Percentiles rank a stretch among this genome's conserved stretches.
phyloP scores from a whole-genome alignment of 768 basidiomycete genomes.

The Lenzites betulinus region DNA sequence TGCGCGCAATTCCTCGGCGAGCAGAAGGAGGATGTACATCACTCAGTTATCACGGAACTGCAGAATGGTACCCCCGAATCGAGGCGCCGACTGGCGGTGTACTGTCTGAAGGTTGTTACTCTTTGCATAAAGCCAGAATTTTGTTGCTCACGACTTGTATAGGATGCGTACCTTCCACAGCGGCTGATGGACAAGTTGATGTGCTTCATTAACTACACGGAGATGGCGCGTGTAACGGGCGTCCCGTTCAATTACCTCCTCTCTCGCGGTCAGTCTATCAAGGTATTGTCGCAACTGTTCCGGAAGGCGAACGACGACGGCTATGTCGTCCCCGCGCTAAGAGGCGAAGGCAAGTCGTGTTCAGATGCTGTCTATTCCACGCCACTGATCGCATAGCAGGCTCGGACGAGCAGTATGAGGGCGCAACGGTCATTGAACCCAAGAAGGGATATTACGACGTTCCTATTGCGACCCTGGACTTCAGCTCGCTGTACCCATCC shows the following conservation, averaged over 20 bases:
- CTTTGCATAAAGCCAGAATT: not conserved
- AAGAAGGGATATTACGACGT: conserved; percentile 94
- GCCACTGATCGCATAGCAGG: conserved; percentile 43
- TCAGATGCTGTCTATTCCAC: not conserved
- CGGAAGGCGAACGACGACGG: conserved; percentile 90
- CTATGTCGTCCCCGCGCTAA: conserved; percentile 85
- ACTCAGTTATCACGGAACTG: conserved; percentile 96
- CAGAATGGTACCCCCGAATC: conserved; percentile 97
- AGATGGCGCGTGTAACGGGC: conserved; percentile 99
- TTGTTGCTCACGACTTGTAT: not conserved
- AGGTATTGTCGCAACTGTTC: conserved; percentile 94
- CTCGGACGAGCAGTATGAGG: conserved; percentile 95
- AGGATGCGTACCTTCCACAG: conserved; percentile 99
- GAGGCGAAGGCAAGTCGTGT: conserved; percentile 68
- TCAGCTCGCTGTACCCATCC: conserved; percentile 97
- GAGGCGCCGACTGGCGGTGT: conserved; percentile 89
- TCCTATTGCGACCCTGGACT: conserved; percentile 97
- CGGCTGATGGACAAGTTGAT: conserved; percentile 95
- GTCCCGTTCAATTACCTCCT: conserved; percentile 97
- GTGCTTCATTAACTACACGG: conserved; percentile 98
- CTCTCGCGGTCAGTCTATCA: conserved; percentile 96
- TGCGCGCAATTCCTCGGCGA: conserved; percentile 98
- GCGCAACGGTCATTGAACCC: conserved; percentile 98
- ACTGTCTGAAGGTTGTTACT: conserved; percentile 86
- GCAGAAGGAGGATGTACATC: conserved; percentile 98